phyloP scores from a whole-genome alignment of 2,329 filamentous ascomycete species.

The Sordariomycetes sp. region DNA sequence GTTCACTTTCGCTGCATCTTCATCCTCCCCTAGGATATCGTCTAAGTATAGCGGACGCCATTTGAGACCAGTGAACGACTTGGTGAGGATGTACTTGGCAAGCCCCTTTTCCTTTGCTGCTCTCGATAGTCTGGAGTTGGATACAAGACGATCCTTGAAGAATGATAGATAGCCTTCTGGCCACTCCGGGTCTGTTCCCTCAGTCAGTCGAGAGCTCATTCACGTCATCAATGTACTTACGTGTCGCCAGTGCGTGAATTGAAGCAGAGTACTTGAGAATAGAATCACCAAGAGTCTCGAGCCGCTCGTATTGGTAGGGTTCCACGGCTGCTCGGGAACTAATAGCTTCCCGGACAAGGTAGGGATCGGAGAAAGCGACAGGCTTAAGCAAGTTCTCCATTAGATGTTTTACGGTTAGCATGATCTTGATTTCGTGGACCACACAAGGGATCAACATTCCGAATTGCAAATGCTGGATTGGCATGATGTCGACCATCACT shows the following conservation, averaged over 20 bases:
- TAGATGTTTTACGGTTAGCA: conserved; percentile 54
- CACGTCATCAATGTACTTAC: conserved; percentile 25
- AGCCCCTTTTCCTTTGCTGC: conserved; percentile 56
- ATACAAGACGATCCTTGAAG: conserved; percentile 60
- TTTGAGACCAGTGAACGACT: conserved; percentile 56
- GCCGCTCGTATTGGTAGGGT: conserved; percentile 63
- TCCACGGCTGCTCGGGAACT: conserved; percentile 54
- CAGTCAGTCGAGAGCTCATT: not conserved
- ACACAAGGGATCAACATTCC: conserved; percentile 65
- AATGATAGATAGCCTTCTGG: conserved; percentile 69
- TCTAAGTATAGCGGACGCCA: conserved; percentile 61
- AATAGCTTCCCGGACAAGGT: conserved; percentile 59
- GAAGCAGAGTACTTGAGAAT: conserved; percentile 69
- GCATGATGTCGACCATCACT: conserved; percentile 41
- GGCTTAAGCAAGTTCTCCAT: conserved; percentile 20
- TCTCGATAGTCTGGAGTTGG: conserved; percentile 63
- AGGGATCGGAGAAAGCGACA: conserved; percentile 42
- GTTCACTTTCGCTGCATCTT: conserved; percentile 7
- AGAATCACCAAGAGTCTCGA: conserved; percentile 83
- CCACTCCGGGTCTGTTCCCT: conserved; percentile 49
- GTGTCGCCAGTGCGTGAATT: conserved; percentile 48
- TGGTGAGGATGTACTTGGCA: conserved; percentile 63
- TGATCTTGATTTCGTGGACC: conserved; percentile 56
- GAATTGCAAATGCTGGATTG: conserved; percentile 34
- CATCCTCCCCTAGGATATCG: conserved; percentile 14